Percentiles rank a stretch among this genome's conserved stretches.
Evolutionary conservation across 2,329 filamentous ascomycete genomes (phyloP).

Genomic region (Hirsutella rhossiliensis): DNA sequence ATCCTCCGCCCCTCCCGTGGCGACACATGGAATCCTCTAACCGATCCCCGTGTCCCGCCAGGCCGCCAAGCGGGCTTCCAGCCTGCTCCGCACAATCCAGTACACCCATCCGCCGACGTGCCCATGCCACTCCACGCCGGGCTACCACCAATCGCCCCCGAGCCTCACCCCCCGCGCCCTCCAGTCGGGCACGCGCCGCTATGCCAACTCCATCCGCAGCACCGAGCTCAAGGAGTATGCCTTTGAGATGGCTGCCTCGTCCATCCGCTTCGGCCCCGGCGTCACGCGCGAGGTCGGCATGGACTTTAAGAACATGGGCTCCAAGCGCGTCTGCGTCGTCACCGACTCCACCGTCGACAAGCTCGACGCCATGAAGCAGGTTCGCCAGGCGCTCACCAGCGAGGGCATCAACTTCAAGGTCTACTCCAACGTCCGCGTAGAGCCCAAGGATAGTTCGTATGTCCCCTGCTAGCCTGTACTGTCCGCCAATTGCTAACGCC

Average conservation of each 20-base stretch:
- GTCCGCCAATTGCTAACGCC: neutral
- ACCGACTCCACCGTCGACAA: constrained; percentile 75
- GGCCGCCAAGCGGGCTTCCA: constrained; percentile 54
- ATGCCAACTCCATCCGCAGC: constrained; percentile 60
- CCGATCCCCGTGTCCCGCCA: constrained; percentile 11
- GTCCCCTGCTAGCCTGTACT: constrained; percentile 15
- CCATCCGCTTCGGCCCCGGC: constrained; percentile 86
- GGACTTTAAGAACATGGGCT: constrained; percentile 88
- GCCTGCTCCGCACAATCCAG: constrained; percentile 77
- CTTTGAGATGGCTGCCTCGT: constrained; percentile 95
- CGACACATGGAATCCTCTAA: too few species aligned
- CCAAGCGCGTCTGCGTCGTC: constrained; percentile 79
- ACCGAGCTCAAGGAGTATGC: constrained; percentile 78
- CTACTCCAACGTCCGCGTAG: constrained; percentile 68
- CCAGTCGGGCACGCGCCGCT: constrained; percentile 30
- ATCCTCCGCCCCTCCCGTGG: neutral
- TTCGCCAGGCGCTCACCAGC: constrained; percentile 62
- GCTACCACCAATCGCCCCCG: constrained; percentile 55
- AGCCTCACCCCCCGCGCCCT: constrained; percentile 38
- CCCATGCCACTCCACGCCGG: constrained; percentile 85
- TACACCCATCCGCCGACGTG: constrained; percentile 79
- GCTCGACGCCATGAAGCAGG: constrained; percentile 82
- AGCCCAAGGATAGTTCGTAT: constrained; percentile 89
- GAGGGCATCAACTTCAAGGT: constrained; percentile 75
- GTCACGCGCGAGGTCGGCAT: constrained; percentile 94